Evolutionary conservation across 768 basidiomycete species (phyloP).

Genomic region (Termitomyces sp.): DNA sequence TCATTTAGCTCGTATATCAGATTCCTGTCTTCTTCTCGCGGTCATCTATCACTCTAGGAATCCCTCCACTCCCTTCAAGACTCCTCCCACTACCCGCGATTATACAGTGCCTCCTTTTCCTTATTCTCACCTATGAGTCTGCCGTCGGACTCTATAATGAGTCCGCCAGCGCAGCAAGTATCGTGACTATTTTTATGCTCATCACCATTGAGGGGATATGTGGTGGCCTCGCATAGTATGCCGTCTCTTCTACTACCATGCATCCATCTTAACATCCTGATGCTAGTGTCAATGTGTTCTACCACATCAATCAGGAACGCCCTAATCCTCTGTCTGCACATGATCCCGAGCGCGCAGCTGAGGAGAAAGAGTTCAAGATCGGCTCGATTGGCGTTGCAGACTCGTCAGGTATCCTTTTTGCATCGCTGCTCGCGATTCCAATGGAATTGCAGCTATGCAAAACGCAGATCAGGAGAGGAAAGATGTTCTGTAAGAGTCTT

Average conservation of each 20-base stretch:
- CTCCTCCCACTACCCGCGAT: slow-evolving; percentile 67
- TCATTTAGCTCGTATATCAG: slow-evolving; percentile 55
- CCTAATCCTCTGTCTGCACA: slow-evolving; percentile 42
- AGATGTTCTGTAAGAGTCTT: slow-evolving; percentile 63
- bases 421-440: slow-evolving; percentile 64
- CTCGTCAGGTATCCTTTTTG: slow-evolving; percentile 69
- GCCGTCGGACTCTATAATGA: slow-evolving; percentile 53
- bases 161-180: slow-evolving; percentile 35
- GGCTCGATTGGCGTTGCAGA: slow-evolving; percentile 87
- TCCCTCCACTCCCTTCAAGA: slow-evolving; percentile 61
- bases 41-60: slow-evolving; percentile 72
- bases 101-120: slow-evolving; percentile 56
- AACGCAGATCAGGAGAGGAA: slow-evolving; percentile 67
- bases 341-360: slow-evolving; percentile 57
- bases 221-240: slow-evolving; percentile 89
- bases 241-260: slow-evolving; percentile 10
- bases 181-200: slow-evolving; percentile 62
- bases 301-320: slow-evolving; percentile 73
- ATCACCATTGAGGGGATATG: slow-evolving; percentile 89
- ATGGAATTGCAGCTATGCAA: slow-evolving; percentile 73
- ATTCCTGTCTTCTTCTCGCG: slow-evolving; percentile 71
- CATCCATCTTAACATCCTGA: not conserved
- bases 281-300: slow-evolving; percentile 80
- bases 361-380: slow-evolving; percentile 87
- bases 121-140: slow-evolving; percentile 53